These are phyloP conservation scores for Diutina siamensis DNA, from an alignment of 1,139 yeast species.

Conservation along the genomic window DNA sequence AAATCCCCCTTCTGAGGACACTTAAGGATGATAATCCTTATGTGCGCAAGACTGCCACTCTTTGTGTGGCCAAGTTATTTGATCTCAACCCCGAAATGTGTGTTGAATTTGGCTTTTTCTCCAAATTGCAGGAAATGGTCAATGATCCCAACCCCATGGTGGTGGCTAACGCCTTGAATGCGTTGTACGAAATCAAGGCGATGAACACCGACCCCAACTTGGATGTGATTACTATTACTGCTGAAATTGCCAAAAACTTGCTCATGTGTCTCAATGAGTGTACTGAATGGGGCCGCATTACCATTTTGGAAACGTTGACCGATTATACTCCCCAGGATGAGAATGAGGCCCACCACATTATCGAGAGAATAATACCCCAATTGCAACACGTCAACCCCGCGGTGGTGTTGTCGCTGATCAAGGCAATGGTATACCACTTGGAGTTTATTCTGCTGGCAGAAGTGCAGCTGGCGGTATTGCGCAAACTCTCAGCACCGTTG, in stretches of 20 bases:
- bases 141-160: conserved; percentile 95
- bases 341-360: conserved; percentile 71
- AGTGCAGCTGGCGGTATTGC: conserved; percentile 30
- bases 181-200: conserved; percentile 73
- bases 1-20: conserved; percentile 77
- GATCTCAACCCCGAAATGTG: conserved; percentile 77
- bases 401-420: conserved; percentile 80
- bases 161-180: conserved; percentile 83
- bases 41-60: conserved; percentile 94
- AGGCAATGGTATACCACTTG: conserved; percentile 67
- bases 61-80: conserved; percentile 90
- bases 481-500: conserved; percentile 81
- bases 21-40: conserved; percentile 90
- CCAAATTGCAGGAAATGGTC: conserved; percentile 54
- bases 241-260: conserved; percentile 47
- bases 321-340: conserved; percentile 48
- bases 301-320: conserved; percentile 72
- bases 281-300: conserved; percentile 97
- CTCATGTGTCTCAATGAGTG: conserved; percentile 87
- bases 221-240: conserved; percentile 27
- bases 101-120: conserved; percentile 77
- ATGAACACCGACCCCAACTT: conserved; percentile 40
- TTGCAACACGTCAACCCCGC: conserved; percentile 96
- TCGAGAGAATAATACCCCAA: conserved; percentile 89
- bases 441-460: conserved; percentile 25